Evolutionary conservation across 495 filamentous ascomycete species (phyloP), one percentile per base, ranked within the genome.

Genomic region (Xylaria curta): DNA sequence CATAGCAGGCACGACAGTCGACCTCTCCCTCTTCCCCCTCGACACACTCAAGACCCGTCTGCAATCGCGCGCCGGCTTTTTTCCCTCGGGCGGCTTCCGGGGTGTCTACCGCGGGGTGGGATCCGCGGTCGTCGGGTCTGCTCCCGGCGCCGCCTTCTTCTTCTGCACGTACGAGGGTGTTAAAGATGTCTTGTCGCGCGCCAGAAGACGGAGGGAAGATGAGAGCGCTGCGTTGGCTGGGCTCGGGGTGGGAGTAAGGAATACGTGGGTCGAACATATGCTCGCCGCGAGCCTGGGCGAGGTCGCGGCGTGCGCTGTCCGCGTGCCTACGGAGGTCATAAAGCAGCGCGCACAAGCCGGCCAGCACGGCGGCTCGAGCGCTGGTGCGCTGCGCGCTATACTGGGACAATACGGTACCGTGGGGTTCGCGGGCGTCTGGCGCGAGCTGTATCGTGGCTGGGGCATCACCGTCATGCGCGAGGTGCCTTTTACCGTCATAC

Each of bases 61-160:
- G 40, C 96, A 98, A 82, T 97, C 96, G 76, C 87, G 88, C 74
- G 79, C 86, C 69, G 93, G 93, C 78, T 97, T 95, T 85, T 85
- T 90, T 78, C 85, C 91, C 24, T 89, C 91, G 8, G 92, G 91
- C 77, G 91, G 92, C 74, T 93, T 93, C 85, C 81, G 82, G 54
- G 91, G 91, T 70, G 88, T 93, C 75, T 93, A 93, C 85, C 84
- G 86, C 53, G 91, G 92, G 76, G 84, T 94, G 17, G 91, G 91
- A 40, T 87, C 84, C 49, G 91, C 90, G 5, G 79, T 94, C 40
- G 89, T 98, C 75, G 96, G 96, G n/a, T 97, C 94, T 46, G 97
- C 97, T 0, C 96, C 96, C 7, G 94, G 94, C n/a, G 96, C 96
- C 7, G 95, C 96, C 53, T 93, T 97, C 73, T 99, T 99, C 88